Evolutionary conservation across 1,284 basidiomycete genomes (phyloP).

Genomic region (Heliocybe sulcata): DNA sequence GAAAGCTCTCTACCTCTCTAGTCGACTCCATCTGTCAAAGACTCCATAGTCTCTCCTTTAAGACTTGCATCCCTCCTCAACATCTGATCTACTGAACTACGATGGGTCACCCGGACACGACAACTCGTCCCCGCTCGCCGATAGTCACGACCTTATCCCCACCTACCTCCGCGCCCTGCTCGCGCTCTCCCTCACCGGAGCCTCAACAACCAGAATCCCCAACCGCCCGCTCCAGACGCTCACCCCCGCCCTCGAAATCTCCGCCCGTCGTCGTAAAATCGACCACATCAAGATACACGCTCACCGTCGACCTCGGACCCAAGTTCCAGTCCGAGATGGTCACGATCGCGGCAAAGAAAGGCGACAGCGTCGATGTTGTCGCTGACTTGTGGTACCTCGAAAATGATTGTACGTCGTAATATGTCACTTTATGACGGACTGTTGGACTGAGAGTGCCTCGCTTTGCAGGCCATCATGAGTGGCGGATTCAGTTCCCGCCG

Average conservation of each 20-base stretch:
- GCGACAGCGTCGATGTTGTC: conserved; percentile 40
- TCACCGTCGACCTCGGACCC: neutral
- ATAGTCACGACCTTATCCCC: neutral
- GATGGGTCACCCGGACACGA: neutral
- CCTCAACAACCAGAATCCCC: neutral
- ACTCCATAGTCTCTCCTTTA: conserved; percentile 40
- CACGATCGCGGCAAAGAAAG: conserved; percentile 44
- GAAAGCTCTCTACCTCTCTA: too few relatives aligned
- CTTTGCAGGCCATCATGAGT: conserved; percentile 44
- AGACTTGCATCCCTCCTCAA: neutral
- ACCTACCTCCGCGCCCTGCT: neutral
- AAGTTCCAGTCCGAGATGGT: conserved; percentile 38
- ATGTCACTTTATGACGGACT: neutral
- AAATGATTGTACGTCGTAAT: conserved; percentile 33
- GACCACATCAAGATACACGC: neutral
- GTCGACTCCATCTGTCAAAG: conserved; percentile 58
- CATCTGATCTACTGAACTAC: neutral
- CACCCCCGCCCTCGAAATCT: neutral
- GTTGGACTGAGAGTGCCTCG: neutral
- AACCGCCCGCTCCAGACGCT: neutral
- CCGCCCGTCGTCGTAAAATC: neutral
- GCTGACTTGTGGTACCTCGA: conserved; percentile 56
- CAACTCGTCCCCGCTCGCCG: neutral
- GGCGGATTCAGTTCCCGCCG: conserved; percentile 41
- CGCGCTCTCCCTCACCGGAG: neutral